Percentiles rank a stretch among this genome's conserved stretches.
These are phyloP conservation scores for Leucocoprinus birnbaumii DNA, from an alignment of 768 basidiomycete genomes.

Conservation along the genomic window DNA sequence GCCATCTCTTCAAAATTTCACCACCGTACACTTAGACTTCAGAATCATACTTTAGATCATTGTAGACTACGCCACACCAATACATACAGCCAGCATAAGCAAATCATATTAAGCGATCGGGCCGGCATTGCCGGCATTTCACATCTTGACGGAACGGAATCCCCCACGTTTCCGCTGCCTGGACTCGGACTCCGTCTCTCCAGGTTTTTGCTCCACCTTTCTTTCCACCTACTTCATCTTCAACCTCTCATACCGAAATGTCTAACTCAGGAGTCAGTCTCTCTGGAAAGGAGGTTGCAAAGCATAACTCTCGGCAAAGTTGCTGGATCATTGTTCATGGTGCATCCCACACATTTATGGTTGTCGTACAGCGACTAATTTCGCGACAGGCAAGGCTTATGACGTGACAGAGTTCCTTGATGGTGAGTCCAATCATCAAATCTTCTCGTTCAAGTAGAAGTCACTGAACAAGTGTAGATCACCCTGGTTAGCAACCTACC, in stretches of 20 bases:
- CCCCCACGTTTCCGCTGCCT: not conserved
- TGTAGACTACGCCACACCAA: too few relatives aligned
- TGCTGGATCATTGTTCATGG: conserved; percentile 78
- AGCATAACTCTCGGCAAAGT: conserved; percentile 30
- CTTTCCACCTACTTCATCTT: not conserved
- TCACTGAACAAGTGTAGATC: conserved; percentile 39
- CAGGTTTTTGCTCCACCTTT: too few relatives aligned
- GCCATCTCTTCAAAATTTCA: too few relatives aligned
- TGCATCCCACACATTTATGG: conserved; percentile 21
- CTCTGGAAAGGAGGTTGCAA: conserved; percentile 25
- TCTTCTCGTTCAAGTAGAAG: not conserved
- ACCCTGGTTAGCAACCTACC: conserved; percentile 45
- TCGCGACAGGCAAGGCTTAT: conserved; percentile 58
- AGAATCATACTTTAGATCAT: too few relatives aligned
- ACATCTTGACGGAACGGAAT: not conserved
- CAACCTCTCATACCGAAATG: too few relatives aligned
- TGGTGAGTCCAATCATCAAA: conserved; percentile 33
- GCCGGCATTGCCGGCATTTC: conserved; percentile 1
- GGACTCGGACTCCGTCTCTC: not conserved
- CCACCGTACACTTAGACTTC: too few relatives aligned
- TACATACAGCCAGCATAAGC: too few relatives aligned
- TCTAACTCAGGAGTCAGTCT: conserved; percentile 9
- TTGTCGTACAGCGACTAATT: not conserved
- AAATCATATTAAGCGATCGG: not conserved
- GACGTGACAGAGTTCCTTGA: conserved; percentile 79